phyloP scores from a whole-genome alignment of 202 grass and related monocot species.

The Carex arenaria region DNA sequence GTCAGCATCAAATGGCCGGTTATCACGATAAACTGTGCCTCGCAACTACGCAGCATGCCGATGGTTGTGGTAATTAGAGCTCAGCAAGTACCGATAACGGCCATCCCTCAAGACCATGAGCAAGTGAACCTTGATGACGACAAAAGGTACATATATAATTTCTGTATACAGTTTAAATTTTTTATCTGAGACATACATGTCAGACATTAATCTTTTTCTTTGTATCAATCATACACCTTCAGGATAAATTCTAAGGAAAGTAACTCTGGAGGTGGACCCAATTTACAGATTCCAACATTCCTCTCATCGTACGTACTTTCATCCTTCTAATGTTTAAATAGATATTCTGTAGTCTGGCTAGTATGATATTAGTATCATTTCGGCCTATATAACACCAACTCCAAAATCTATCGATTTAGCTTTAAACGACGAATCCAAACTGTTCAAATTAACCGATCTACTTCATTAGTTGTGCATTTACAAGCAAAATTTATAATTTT shows the following conservation, averaged over 20 bases:
- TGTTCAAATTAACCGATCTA: too few relatives aligned
- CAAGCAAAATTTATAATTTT: too few relatives aligned
- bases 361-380: too few relatives aligned
- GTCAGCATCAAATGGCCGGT: constrained; percentile 8
- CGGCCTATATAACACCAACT: too few relatives aligned
- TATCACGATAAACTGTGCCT: background rate
- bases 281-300: background rate
- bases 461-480: too few relatives aligned
- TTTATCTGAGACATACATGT: background rate
- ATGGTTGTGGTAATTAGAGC: background rate
- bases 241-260: background rate
- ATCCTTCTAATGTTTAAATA: too few relatives aligned
- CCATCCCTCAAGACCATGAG: background rate
- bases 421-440: too few relatives aligned
- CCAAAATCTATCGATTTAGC: too few relatives aligned
- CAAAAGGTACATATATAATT: background rate
- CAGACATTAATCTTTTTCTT: background rate
- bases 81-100: background rate
- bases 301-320: background rate
- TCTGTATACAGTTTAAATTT: too few relatives aligned
- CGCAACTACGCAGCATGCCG: background rate
- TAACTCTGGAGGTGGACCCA: background rate
- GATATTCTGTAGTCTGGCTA: too few relatives aligned
- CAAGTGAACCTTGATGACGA: background rate
- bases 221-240: background rate